phyloP scores from a whole-genome alignment of 257 asterid genomes.

The Pogostemon cablin region DNA sequence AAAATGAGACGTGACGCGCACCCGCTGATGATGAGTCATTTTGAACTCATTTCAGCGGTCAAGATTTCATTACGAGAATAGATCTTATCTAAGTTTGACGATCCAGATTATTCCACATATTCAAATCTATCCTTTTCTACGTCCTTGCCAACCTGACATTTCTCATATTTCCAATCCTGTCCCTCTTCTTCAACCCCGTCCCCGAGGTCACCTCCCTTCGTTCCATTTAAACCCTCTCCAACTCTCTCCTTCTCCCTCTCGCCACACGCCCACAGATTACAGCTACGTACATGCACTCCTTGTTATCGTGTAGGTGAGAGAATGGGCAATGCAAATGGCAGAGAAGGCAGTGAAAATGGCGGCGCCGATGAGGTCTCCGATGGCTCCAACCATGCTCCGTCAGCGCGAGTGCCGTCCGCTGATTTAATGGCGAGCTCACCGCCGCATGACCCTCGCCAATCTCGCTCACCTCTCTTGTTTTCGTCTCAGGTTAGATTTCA shows the following conservation, averaged over 20 bases:
- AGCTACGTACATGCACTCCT: conserved; percentile 3
- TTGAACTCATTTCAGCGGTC: conserved; percentile 30
- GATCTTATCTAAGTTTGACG: conserved; percentile 60
- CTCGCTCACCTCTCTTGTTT: conserved; percentile 60
- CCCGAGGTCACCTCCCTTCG: conserved; percentile 20
- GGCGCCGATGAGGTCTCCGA: conserved; percentile 36
- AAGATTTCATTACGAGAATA: conserved; percentile 21
- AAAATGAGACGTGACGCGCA: conserved; percentile 33
- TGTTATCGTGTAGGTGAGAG: conserved; percentile 2
- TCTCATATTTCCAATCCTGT: conserved; percentile 23
- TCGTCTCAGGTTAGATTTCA: conserved; percentile 59
- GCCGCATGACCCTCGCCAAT: conserved; percentile 56
- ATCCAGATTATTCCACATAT: conserved; percentile 47
- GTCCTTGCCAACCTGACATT: conserved; percentile 25
- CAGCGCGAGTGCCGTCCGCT: conserved; percentile 49
- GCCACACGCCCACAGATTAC: neutral
- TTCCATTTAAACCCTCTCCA: conserved; percentile 28
- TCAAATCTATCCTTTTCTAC: conserved; percentile 41
- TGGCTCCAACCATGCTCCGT: conserved; percentile 47
- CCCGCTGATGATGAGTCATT: conserved; percentile 35
- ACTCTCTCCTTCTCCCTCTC: conserved; percentile 25
- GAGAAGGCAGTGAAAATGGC: conserved; percentile 44
- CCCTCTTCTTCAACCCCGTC: conserved; percentile 31
- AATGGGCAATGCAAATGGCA: conserved; percentile 83
- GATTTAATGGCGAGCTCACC: conserved; percentile 76